phyloP scores from a whole-genome alignment of 2,329 filamentous ascomycete genomes.

The Cryphonectria japonica region DNA sequence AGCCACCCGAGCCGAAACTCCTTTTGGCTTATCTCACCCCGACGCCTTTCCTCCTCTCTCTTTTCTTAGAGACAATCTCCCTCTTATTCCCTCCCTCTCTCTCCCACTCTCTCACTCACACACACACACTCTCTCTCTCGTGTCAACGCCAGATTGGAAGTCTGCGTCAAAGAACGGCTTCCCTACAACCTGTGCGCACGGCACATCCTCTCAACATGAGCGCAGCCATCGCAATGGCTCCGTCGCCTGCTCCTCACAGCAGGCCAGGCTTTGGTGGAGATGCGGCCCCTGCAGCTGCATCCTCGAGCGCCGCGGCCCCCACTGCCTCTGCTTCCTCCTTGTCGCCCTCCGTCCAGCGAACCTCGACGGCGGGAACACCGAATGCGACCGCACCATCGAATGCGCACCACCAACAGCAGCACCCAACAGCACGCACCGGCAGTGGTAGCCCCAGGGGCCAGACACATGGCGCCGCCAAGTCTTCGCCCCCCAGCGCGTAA shows the following conservation, averaged over 20 bases:
- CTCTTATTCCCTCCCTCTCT: constrained; percentile 16
- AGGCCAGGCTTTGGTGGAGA: constrained; percentile 61
- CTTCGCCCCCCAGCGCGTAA: constrained; percentile 64
- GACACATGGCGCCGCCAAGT: constrained; percentile 49
- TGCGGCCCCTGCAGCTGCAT: constrained; percentile 44
- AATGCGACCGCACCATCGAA: constrained; percentile 42
- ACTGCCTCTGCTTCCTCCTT: constrained; percentile 38
- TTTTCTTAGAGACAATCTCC: background rate
- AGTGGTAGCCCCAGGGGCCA: constrained; percentile 58
- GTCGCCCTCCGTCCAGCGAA: constrained; percentile 52
- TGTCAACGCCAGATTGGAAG: constrained; percentile 3
- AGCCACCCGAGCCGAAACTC: constrained; percentile 26
- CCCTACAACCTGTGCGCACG: background rate
- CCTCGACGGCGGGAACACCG: constrained; percentile 45
- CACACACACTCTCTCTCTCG: background rate
- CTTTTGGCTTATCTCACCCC: constrained; percentile 26
- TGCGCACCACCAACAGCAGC: constrained; percentile 11
- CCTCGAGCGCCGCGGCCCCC: constrained; percentile 39
- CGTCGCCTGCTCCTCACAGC: constrained; percentile 69
- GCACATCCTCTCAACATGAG: constrained; percentile 56
- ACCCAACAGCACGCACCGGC: constrained; percentile 45
- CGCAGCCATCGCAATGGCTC: constrained; percentile 70
- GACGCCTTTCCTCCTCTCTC: constrained; percentile 16
- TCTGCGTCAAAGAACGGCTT: background rate
- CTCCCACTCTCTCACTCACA: background rate